phyloP scores from a whole-genome alignment of 352 stramenopile genomes.

The Phytopythium cucurbitacearum region DNA sequence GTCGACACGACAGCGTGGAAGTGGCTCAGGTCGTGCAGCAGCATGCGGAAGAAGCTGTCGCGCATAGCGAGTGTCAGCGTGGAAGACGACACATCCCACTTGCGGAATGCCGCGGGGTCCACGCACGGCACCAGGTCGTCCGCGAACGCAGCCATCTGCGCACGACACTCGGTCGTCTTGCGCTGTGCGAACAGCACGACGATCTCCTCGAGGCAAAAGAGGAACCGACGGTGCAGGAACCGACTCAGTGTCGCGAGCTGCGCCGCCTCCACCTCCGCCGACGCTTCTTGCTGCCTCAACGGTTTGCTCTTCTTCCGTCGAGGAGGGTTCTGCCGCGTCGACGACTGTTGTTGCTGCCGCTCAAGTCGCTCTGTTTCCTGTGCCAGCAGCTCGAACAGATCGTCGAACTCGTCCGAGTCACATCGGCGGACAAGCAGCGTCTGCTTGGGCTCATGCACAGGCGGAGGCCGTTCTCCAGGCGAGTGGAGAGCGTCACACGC shows the following conservation, averaged over 20 bases:
- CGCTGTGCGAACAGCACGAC: constrained; percentile 71
- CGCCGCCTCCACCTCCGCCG: constrained; percentile 1
- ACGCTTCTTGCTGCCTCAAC: constrained; percentile 18
- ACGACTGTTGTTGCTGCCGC: constrained; percentile 14
- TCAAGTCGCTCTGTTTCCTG: constrained; percentile 12
- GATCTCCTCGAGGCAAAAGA: constrained; percentile 76
- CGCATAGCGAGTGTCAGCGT: constrained; percentile 66
- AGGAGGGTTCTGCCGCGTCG: constrained; percentile 8
- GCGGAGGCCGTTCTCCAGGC: constrained; percentile 36
- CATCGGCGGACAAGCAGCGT: constrained; percentile 45
- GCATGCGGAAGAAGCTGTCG: constrained; percentile 64
- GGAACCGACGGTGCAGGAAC: constrained; percentile 70
- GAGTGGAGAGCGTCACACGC: constrained; percentile 53
- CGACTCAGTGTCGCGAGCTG: constrained; percentile 26
- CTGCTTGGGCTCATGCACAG: constrained; percentile 11
- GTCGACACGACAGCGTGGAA: constrained; percentile 66
- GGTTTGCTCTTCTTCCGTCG: constrained; percentile 21
- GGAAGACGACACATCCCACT: constrained; percentile 67
- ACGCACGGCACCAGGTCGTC: constrained; percentile 55
- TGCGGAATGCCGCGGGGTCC: constrained; percentile 32
- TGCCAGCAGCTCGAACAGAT: constrained; percentile 56
- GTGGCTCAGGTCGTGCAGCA: constrained; percentile 69
- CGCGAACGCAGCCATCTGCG: constrained; percentile 37
- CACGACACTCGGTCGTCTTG: constrained; percentile 55
- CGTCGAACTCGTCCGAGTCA: constrained; percentile 44